These are phyloP conservation scores for Calonectria pauciramosa DNA, from an alignment of 2,329 filamentous ascomycete genomes.

Conservation along the genomic window DNA sequence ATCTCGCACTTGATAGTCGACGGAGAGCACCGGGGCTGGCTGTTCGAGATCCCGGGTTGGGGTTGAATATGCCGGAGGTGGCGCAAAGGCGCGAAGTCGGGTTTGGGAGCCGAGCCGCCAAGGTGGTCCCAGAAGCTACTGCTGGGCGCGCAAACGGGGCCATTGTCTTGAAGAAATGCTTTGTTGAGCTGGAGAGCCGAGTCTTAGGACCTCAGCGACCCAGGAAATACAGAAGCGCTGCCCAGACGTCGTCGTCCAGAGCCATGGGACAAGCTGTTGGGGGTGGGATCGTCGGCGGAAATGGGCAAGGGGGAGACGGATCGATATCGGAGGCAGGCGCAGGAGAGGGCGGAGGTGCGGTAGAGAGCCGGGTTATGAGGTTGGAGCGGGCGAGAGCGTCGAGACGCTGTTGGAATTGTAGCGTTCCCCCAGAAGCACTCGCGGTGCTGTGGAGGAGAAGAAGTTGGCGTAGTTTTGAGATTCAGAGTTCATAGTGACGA, in stretches of 20 bases:
- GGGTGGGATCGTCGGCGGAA: conserved; percentile 26
- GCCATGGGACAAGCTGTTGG: conserved; percentile 43
- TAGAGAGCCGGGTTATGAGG: neutral
- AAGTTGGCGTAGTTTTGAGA: conserved; percentile 33
- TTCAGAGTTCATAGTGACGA: conserved; percentile 41
- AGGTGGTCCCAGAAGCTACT: conserved; percentile 29
- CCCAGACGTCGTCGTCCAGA: conserved; percentile 41
- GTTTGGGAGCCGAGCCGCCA: conserved; percentile 36
- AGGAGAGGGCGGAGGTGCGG: neutral
- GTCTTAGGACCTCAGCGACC: conserved; percentile 42
- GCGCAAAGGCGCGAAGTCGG: conserved; percentile 30
- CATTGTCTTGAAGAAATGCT: conserved; percentile 37
- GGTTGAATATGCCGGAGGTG: conserved; percentile 18
- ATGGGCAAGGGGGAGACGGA: conserved; percentile 22
- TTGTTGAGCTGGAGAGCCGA: conserved; percentile 19
- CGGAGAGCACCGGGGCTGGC: conserved; percentile 12
- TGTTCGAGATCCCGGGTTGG: neutral
- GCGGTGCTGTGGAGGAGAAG: conserved; percentile 20
- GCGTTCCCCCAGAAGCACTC: conserved; percentile 16
- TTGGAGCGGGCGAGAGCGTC: neutral
- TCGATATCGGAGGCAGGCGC: conserved; percentile 27
- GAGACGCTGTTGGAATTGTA: neutral
- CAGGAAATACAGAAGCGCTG: conserved; percentile 40
- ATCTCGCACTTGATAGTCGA: neutral
- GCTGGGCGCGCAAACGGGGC: conserved; percentile 37